These are phyloP conservation scores for Postia placenta DNA, from an alignment of 768 basidiomycete genomes.

Conservation along the genomic window DNA sequence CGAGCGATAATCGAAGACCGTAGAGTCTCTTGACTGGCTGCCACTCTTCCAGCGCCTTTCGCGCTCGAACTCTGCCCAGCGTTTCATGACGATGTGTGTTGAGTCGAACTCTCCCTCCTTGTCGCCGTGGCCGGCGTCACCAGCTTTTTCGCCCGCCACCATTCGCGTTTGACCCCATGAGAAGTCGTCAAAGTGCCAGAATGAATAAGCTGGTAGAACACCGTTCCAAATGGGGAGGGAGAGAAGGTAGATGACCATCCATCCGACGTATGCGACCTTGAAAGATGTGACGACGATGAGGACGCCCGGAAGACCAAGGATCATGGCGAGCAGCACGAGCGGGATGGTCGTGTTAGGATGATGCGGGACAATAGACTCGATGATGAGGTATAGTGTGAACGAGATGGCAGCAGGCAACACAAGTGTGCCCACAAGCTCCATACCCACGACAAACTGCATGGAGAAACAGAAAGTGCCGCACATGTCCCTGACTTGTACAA, in stretches of 20 bases:
- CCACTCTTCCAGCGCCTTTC: constrained; percentile 92
- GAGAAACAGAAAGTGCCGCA: constrained; percentile 99
- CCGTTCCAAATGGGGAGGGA: constrained; percentile 98
- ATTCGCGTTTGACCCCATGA: constrained; percentile 93
- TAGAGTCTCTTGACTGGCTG: constrained; percentile 74
- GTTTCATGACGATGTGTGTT: constrained; percentile 95
- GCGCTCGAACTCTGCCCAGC: constrained; percentile 97
- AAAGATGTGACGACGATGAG: constrained; percentile 95
- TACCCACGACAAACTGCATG: constrained; percentile 98
- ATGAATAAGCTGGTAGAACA: constrained; percentile 91
- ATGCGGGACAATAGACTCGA: constrained; percentile 80
- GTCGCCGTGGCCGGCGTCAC: constrained; percentile 62
- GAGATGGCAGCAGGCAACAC: constrained; percentile 96
- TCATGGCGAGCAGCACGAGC: constrained; percentile 86
- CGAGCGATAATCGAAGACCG: constrained; percentile 47
- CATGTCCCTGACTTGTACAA: constrained; percentile 92
- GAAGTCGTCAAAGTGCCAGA: constrained; percentile 99
- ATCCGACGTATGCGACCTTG: constrained; percentile 90
- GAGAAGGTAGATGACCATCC: constrained; percentile 93
- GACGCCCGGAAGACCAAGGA: constrained; percentile 92
- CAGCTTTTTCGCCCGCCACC: constrained; percentile 64
- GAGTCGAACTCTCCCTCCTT: constrained; percentile 99
- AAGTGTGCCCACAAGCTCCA: constrained; percentile 95
- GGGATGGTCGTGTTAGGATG: constrained; percentile 79
- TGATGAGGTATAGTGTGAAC: constrained; percentile 92